A percentile compares a stretch with the other conserved stretches of the same genome.
These are phyloP conservation scores for Biscutella laevigata DNA, from an alignment of 441 rosid genomes.

Conservation along the genomic window DNA sequence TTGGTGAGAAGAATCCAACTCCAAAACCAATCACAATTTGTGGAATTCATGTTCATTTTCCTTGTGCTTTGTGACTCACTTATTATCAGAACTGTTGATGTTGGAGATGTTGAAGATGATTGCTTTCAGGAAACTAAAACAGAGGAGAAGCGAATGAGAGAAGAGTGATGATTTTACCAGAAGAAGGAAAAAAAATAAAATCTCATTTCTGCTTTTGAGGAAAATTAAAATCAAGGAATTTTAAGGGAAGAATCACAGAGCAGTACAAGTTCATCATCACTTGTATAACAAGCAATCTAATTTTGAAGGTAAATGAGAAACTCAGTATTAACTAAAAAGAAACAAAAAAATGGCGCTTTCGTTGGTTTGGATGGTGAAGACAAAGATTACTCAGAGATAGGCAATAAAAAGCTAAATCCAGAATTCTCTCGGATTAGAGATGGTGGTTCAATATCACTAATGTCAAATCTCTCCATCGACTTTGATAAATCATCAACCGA, in stretches of 20 bases:
- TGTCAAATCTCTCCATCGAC: conserved; percentile 90
- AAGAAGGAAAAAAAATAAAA: conserved; percentile 46
- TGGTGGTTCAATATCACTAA: conserved; percentile 82
- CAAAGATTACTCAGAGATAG: conserved; percentile 31
- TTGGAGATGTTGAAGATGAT: too few species aligned
- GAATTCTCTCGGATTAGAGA: conserved; percentile 78
- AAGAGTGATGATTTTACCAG: conserved; percentile 41
- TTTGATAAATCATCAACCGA: conserved; percentile 92
- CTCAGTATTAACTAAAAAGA: too few species aligned
- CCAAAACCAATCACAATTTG: conserved; percentile 7
- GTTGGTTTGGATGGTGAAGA: conserved; percentile 17
- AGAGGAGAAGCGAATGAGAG: not conserved
- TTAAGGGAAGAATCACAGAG: not conserved
- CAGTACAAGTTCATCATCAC: not conserved
- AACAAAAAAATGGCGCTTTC: not conserved
- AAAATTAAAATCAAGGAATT: not conserved
- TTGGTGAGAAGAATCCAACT: not conserved
- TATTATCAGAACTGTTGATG: conserved; percentile 1
- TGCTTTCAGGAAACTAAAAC: too few species aligned
- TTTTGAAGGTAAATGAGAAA: not conserved
- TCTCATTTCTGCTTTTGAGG: not conserved
- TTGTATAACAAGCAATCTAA: conserved; percentile 1
- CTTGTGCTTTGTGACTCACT: not conserved
- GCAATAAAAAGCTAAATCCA: conserved; percentile 91
- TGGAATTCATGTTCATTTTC: too few species aligned